Evolutionary conservation across 1,139 yeast species (phyloP).

Genomic region (Kodamaea alishanica): DNA sequence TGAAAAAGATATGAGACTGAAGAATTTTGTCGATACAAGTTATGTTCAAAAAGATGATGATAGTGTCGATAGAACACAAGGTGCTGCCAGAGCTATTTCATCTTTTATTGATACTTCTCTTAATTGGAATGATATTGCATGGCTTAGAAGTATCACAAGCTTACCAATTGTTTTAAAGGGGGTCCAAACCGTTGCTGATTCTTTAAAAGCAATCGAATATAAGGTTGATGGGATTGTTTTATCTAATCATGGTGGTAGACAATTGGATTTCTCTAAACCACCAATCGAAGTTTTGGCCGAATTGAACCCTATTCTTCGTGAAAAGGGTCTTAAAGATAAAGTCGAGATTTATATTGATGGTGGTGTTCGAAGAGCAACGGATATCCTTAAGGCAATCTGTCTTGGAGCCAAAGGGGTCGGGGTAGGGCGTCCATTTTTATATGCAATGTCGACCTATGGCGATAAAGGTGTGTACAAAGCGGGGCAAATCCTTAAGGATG

Average conservation of each 20-base stretch:
- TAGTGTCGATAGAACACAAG: conserved; percentile 48
- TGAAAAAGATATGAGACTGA: conserved; percentile 59
- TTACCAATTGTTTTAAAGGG: conserved; percentile 71
- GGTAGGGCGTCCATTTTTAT: conserved; percentile 67
- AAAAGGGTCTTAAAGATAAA: conserved; percentile 43
- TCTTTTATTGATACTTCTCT: conserved; percentile 81
- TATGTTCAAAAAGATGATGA: conserved; percentile 55
- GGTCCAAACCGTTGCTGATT: conserved; percentile 67
- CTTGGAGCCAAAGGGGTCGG: conserved; percentile 75
- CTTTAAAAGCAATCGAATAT: conserved; percentile 55
- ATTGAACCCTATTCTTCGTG: conserved; percentile 52
- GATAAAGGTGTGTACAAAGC: conserved; percentile 77
- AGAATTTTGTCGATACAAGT: conserved; percentile 40
- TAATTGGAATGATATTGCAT: conserved; percentile 56
- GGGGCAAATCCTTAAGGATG: conserved; percentile 74
- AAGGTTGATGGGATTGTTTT: conserved; percentile 63
- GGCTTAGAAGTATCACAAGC: conserved; percentile 55
- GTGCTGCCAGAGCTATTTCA: conserved; percentile 79
- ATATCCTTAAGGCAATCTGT: conserved; percentile 61
- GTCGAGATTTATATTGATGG: conserved; percentile 57
- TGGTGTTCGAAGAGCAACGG: conserved; percentile 70
- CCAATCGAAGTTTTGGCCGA: conserved; percentile 69
- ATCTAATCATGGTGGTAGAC: conserved; percentile 77
- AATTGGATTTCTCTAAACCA: conserved; percentile 62
- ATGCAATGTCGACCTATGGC: conserved; percentile 71